Evolutionary conservation across 768 basidiomycete genomes (phyloP).

Genomic region (Naematelia aurantialba): DNA sequence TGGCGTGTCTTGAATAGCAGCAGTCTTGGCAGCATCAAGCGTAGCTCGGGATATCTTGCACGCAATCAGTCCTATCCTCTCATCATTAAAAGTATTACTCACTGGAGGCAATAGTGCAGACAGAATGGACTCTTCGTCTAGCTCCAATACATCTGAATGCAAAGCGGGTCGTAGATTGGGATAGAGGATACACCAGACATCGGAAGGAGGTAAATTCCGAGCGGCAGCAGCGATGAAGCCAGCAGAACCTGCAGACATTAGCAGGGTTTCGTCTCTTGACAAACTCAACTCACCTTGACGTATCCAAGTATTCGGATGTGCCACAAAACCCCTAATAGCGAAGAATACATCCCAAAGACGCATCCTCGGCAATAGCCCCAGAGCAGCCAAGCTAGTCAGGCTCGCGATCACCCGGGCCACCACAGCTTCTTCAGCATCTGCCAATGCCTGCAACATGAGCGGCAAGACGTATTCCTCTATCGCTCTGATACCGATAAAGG

Average conservation of each 20-base stretch:
- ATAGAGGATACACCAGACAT: constrained; percentile 96
- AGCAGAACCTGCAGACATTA: constrained; percentile 61
- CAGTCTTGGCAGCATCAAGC: constrained; percentile 77
- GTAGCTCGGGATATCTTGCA: constrained; percentile 63
- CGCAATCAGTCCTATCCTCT: constrained; percentile 1
- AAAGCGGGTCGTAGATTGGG: constrained; percentile 82
- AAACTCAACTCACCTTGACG: constrained; percentile 62
- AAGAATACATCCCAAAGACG: constrained; percentile 97
- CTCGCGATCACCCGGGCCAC: constrained; percentile 84
- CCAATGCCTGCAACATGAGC: constrained; percentile 84
- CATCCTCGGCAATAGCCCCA: constrained; percentile 72
- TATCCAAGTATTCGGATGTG: constrained; percentile 95
- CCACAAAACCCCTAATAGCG: constrained; percentile 75
- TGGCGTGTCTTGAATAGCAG: constrained; percentile 82
- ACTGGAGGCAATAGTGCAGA: constrained; percentile 75
- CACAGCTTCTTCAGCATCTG: constrained; percentile 93
- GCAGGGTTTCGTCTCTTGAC: not conserved
- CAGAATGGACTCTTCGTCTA: constrained; percentile 73
- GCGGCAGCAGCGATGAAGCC: constrained; percentile 85
- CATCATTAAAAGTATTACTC: constrained; percentile 37
- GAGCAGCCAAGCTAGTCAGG: constrained; percentile 80
- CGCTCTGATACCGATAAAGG: constrained; percentile 83
- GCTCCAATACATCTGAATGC: constrained; percentile 70
- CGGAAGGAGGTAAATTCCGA: constrained; percentile 74
- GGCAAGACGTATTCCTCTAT: constrained; percentile 97